A percentile compares a stretch with the other conserved stretches of the same genome.
These are phyloP conservation scores for Leersia perrieri DNA, from an alignment of 176 grass and related monocot genomes.

Conservation along the genomic window DNA sequence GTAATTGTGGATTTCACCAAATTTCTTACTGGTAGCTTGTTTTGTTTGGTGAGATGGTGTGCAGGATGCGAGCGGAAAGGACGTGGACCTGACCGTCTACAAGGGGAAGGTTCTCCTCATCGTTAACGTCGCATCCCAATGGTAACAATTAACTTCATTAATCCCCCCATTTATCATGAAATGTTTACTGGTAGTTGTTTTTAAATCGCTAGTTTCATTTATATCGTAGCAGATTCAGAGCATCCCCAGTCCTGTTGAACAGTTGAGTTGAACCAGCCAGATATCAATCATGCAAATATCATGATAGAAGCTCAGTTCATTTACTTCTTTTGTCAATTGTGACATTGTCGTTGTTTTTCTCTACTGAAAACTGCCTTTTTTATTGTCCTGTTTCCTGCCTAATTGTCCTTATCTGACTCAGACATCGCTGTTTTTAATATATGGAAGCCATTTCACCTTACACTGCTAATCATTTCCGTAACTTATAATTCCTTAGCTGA, in stretches of 20 bases:
- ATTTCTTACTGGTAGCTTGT: background rate
- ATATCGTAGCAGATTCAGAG: background rate
- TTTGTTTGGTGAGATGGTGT: conserved; percentile 6
- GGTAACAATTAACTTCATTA: conserved; percentile 37
- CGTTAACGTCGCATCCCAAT: conserved; percentile 93
- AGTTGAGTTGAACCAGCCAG: background rate
- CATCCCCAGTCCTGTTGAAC: background rate
- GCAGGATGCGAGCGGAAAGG: conserved; percentile 85
- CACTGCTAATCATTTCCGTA: too few relatives aligned
- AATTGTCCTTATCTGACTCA: conserved; percentile 22
- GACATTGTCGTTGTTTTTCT: background rate
- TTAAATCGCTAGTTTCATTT: background rate
- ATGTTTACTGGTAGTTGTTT: background rate
- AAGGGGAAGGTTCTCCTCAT: conserved; percentile 91
- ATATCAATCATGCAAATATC: background rate
- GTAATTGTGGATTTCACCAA: background rate
- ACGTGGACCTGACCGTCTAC: conserved; percentile 87
- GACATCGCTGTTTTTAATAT: too few relatives aligned
- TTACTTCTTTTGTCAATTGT: background rate
- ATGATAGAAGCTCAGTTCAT: background rate
- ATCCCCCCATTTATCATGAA: background rate
- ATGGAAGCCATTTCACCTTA: too few relatives aligned
- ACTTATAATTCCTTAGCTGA: conserved; percentile 19
- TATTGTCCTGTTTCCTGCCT: background rate
- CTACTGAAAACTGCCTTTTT: background rate